These are phyloP conservation scores for Cyclanthera cordifolia DNA, from an alignment of 306 rosid genomes.

Conservation along the genomic window DNA sequence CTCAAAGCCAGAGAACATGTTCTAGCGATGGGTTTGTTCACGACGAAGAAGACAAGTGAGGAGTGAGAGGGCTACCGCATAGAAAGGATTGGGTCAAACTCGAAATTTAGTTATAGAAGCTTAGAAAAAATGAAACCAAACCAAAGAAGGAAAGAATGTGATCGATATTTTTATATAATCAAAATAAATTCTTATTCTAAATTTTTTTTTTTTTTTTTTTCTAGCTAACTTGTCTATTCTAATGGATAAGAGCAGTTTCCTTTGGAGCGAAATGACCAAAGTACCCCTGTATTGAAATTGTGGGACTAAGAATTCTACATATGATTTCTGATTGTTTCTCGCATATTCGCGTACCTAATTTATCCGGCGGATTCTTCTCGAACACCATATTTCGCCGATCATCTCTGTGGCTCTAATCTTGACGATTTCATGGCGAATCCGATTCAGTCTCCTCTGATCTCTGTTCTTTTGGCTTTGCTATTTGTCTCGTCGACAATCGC, in stretches of 20 bases:
- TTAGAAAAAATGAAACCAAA: too few relatives aligned
- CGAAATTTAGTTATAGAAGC: too few relatives aligned
- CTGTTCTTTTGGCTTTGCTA: slow-evolving; percentile 26
- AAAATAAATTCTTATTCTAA: too few relatives aligned
- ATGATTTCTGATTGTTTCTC: neutral
- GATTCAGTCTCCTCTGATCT: slow-evolving; percentile 26
- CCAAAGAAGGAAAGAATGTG: too few relatives aligned
- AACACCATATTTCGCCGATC: neutral
- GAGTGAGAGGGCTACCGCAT: too few relatives aligned
- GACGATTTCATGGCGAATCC: slow-evolving; percentile 45
- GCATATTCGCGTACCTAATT: neutral
- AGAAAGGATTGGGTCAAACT: too few relatives aligned
- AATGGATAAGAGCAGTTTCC: too few relatives aligned
- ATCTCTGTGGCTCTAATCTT: neutral
- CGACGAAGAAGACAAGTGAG: too few relatives aligned
- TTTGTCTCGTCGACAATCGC: slow-evolving; percentile 36
- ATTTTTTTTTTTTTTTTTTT: slow-evolving; percentile 40
- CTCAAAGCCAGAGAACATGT: too few relatives aligned
- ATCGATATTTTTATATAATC: too few relatives aligned
- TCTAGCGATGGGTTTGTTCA: too few relatives aligned
- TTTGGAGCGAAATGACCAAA: neutral
- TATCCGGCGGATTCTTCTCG: neutral
- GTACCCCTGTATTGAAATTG: neutral
- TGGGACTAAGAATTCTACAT: neutral
- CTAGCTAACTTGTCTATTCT: too few relatives aligned